phyloP scores from a whole-genome alignment of 1,139 yeast species.

The Waltiozyma sp. region DNA sequence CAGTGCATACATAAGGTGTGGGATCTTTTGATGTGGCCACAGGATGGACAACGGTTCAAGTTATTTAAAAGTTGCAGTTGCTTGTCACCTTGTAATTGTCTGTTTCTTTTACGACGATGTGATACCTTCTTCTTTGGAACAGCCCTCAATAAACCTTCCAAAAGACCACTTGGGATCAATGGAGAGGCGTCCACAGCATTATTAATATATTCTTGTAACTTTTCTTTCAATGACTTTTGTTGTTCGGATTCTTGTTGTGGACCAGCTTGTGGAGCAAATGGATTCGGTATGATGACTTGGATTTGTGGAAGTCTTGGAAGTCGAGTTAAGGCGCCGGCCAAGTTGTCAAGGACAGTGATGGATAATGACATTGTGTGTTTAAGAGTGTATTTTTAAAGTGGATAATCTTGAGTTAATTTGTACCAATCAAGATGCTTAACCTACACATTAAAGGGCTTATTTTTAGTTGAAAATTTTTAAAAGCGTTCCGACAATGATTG shows the following conservation, averaged over 20 bases:
- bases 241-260: slow-evolving; percentile 3
- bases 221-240: slow-evolving; percentile 11
- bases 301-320: slow-evolving; percentile 17
- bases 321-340: not conserved
- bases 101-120: slow-evolving; percentile 72
- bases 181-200: slow-evolving; percentile 16
- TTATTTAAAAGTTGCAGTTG: slow-evolving; percentile 68
- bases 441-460: not conserved
- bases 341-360: not conserved
- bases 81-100: slow-evolving; percentile 77
- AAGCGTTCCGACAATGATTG: not conserved
- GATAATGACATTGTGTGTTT: not conserved
- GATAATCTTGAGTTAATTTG: too few relatives aligned
- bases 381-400: too few relatives aligned
- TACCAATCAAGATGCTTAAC: not conserved
- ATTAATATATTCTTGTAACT: slow-evolving; percentile 16
- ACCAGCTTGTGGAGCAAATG: slow-evolving; percentile 7
- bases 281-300: slow-evolving; percentile 15
- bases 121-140: slow-evolving; percentile 93
- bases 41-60: slow-evolving; percentile 85
- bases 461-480: not conserved
- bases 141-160: slow-evolving; percentile 42
- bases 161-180: slow-evolving; percentile 41
- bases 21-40: slow-evolving; percentile 85
- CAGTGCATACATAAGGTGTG: slow-evolving; percentile 92